Conservation (phyloP, 345 rosid genomes). For the Barbarea vulgaris region DNA sequence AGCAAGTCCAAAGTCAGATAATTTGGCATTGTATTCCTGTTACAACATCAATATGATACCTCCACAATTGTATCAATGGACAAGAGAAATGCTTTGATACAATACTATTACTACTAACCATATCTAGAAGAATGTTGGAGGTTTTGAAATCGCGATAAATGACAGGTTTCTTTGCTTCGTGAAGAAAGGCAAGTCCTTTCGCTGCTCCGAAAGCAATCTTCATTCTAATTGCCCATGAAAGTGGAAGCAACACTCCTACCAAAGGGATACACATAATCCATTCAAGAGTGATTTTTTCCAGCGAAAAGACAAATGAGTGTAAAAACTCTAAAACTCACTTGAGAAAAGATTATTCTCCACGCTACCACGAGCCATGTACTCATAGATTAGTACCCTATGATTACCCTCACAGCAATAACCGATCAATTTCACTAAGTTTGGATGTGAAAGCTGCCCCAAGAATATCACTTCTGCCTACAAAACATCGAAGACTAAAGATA, state of each 20-base stretch:
- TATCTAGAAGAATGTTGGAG: constrained; percentile 84
- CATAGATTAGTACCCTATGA: constrained; percentile 82
- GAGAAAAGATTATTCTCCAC: constrained; percentile 89
- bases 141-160: constrained; percentile 97
- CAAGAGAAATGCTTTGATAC: constrained; percentile 10
- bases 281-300: not conserved
- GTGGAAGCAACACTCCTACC: constrained; percentile 90
- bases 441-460: constrained; percentile 96
- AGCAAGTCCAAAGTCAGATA: constrained; percentile 95
- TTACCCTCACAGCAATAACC: constrained; percentile 95
- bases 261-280: constrained; percentile 13
- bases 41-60: constrained; percentile 20
- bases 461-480: constrained; percentile 95
- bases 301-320: not conserved
- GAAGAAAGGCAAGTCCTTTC: constrained; percentile 95
- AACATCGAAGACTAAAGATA: constrained; percentile 20
- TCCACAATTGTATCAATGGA: constrained; percentile 20
- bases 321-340: constrained; percentile 53
- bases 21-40: constrained; percentile 93
- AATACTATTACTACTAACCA: constrained; percentile 50
- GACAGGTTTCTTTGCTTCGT: constrained; percentile 93
- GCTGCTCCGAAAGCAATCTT: constrained; percentile 96
- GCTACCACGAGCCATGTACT: constrained; percentile 94
- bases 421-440: constrained; percentile 85
- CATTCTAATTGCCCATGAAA: constrained; percentile 86